Conservation (phyloP, 495 filamentous ascomycete species). For the Daldinia caldariorum region DNA sequence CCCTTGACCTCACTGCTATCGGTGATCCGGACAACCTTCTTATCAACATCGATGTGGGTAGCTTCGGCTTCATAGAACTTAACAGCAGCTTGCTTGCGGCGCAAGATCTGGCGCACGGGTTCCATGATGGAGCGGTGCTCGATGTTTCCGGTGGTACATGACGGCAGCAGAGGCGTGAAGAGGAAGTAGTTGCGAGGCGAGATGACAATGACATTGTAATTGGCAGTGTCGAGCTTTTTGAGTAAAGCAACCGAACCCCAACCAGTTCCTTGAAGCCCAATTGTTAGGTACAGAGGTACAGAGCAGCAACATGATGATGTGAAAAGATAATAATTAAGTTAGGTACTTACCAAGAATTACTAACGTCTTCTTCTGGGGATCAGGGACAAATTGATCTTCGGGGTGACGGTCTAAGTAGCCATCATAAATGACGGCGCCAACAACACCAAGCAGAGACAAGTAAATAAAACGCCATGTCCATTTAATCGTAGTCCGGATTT, state of each 20-base stretch:
- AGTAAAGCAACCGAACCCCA: conserved; percentile 97
- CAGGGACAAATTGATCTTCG: conserved; percentile 78
- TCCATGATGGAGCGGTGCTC: conserved; percentile 99
- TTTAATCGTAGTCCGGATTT: conserved; percentile 53
- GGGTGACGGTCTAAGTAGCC: conserved; percentile 86
- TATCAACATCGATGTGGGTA: conserved; percentile 93
- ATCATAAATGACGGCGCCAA: conserved; percentile 77
- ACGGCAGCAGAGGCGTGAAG: conserved; percentile 96
- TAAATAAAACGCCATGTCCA: conserved; percentile 80
- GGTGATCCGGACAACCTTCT: conserved; percentile 85
- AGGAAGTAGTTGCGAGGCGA: conserved; percentile 99
- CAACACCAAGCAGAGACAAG: conserved; percentile 71
- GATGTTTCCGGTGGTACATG: conserved; percentile 95
- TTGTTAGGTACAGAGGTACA: conserved; percentile 17
- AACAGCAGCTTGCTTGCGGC: conserved; percentile 89
- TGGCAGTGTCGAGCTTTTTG: conserved; percentile 97
- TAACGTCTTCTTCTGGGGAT: conserved; percentile 94
- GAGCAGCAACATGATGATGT: not conserved
- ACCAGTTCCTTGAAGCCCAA: conserved; percentile 65
- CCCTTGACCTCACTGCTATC: conserved; percentile 96
- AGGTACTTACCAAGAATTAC: conserved; percentile 93
- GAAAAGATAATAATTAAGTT: conserved; percentile 15
- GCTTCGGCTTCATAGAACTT: conserved; percentile 99
- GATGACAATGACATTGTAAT: conserved; percentile 97
- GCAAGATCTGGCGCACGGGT: conserved; percentile 91